phyloP scores from a whole-genome alignment of 2,329 filamentous ascomycete species.

The Aspergillus sp. region DNA sequence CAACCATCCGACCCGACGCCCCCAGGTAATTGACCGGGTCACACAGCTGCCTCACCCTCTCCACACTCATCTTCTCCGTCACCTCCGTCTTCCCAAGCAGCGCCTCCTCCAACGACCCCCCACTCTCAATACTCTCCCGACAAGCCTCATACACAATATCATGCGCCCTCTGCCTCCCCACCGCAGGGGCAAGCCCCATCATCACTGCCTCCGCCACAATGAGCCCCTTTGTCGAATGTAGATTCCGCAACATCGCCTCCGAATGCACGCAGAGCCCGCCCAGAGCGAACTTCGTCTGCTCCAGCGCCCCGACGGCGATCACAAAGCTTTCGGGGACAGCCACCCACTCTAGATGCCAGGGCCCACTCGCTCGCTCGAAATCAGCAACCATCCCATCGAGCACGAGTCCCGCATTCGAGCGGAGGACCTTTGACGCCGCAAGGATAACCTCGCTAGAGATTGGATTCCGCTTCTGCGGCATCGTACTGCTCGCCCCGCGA shows the following conservation, averaged over 20 bases:
- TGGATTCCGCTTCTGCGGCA: constrained; percentile 64
- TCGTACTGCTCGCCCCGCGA: constrained; percentile 59
- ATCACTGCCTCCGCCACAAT: constrained; percentile 65
- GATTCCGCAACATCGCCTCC: constrained; percentile 55
- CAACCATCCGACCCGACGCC: constrained; percentile 38
- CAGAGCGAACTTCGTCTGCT: constrained; percentile 60
- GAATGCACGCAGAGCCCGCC: constrained; percentile 57
- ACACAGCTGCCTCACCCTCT: constrained; percentile 57
- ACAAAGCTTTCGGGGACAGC: constrained; percentile 61
- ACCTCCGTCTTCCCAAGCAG: constrained; percentile 47
- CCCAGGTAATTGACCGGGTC: constrained; percentile 57
- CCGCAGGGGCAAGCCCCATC: constrained; percentile 60
- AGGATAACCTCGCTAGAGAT: constrained; percentile 63
- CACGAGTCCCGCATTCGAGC: constrained; percentile 57
- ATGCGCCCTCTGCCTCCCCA: constrained; percentile 59
- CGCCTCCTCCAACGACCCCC: constrained; percentile 49
- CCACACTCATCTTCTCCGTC: constrained; percentile 47
- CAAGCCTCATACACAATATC: constrained; percentile 63
- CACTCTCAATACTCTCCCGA: constrained; percentile 53
- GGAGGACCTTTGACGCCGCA: constrained; percentile 58
- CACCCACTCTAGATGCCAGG: constrained; percentile 65
- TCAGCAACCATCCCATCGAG: constrained; percentile 63
- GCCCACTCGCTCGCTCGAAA: constrained; percentile 62
- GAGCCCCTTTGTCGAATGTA: constrained; percentile 56
- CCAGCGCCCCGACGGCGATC: constrained; percentile 56